Evolutionary conservation across 768 basidiomycete genomes (phyloP).

Genomic region (Tulasnella sp.): DNA sequence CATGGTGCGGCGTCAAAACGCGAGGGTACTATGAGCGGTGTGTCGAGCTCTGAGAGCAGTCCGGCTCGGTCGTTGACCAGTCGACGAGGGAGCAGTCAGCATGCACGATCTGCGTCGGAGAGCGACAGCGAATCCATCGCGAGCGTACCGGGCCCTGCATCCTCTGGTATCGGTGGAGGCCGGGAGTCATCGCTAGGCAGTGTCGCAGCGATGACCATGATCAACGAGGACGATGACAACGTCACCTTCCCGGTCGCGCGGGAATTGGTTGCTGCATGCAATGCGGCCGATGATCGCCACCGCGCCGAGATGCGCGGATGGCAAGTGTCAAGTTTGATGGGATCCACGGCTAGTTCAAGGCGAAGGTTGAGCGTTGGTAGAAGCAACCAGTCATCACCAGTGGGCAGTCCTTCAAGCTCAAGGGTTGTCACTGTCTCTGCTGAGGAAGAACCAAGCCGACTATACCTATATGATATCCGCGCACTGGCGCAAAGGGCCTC

Average conservation of each 20-base stretch:
- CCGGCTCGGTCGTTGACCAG: slow-evolving; percentile 1
- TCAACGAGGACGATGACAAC: slow-evolving; percentile 12
- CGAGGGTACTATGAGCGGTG: not conserved
- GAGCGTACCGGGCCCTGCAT: not conserved
- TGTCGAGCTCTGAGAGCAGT: slow-evolving; percentile 13
- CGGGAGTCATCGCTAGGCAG: slow-evolving; percentile 11
- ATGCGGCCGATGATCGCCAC: slow-evolving; percentile 71
- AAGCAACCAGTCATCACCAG: not conserved
- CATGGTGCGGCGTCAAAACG: slow-evolving; percentile 18
- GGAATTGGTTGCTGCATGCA: slow-evolving; percentile 58
- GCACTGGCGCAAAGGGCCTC: slow-evolving; percentile 51
- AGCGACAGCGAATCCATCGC: slow-evolving; percentile 12
- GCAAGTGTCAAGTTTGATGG: slow-evolving; percentile 27
- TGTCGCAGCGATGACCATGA: not conserved
- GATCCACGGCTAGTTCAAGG: not conserved
- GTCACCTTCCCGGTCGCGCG: not conserved
- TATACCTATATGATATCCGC: slow-evolving; percentile 68
- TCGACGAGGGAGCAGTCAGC: slow-evolving; percentile 1
- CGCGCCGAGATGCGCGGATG: slow-evolving; percentile 76
- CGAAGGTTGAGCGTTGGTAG: slow-evolving; percentile 18
- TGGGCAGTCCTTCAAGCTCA: too few species aligned
- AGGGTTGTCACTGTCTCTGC: slow-evolving; percentile 19
- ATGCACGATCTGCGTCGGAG: slow-evolving; percentile 12
- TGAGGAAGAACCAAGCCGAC: slow-evolving; percentile 40
- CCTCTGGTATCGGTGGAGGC: not conserved